Evolutionary conservation across 176 grass and related monocot species (phyloP).

Genomic region (Alloteropsis semialata): DNA sequence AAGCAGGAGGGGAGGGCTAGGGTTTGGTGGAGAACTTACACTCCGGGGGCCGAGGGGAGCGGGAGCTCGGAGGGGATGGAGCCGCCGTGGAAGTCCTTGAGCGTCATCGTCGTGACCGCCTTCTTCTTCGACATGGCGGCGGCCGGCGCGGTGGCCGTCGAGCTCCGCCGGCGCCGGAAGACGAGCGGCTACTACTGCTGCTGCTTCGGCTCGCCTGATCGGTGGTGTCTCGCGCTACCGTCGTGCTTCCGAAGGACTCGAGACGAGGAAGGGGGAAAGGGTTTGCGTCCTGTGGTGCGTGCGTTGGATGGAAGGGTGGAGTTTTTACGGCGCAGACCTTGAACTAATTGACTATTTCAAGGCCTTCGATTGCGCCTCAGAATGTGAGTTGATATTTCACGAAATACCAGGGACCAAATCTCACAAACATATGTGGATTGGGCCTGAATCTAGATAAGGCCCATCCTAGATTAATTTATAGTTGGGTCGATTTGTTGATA

Average conservation of each 20-base stretch:
- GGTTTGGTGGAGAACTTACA: slow-evolving; percentile 52
- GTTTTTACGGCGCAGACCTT: slow-evolving; percentile 15
- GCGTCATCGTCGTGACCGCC: slow-evolving; percentile 76
- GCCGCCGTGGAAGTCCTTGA: slow-evolving; percentile 98
- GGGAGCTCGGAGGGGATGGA: slow-evolving; percentile 94
- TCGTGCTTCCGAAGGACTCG: not conserved
- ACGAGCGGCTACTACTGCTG: not conserved
- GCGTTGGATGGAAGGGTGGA: not conserved
- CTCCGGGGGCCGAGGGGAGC: slow-evolving; percentile 84
- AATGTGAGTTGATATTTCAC: not conserved
- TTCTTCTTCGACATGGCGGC: slow-evolving; percentile 97
- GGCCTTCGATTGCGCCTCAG: not conserved
- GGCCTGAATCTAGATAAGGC: not conserved
- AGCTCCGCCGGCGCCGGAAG: slow-evolving; percentile 19
- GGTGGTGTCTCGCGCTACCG: not conserved
- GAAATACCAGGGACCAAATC: not conserved
- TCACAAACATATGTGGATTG: not conserved
- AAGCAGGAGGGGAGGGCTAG: not conserved
- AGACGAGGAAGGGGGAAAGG: not conserved
- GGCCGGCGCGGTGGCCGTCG: slow-evolving; percentile 7
- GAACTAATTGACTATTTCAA: not conserved
- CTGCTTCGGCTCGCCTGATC: slow-evolving; percentile 16
- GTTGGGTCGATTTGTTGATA: not conserved
- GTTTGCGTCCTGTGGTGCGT: slow-evolving; percentile 25
- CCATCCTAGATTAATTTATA: not conserved